Conservation (phyloP, 129 eudicot genomes). For the Apium graveolens region DNA sequence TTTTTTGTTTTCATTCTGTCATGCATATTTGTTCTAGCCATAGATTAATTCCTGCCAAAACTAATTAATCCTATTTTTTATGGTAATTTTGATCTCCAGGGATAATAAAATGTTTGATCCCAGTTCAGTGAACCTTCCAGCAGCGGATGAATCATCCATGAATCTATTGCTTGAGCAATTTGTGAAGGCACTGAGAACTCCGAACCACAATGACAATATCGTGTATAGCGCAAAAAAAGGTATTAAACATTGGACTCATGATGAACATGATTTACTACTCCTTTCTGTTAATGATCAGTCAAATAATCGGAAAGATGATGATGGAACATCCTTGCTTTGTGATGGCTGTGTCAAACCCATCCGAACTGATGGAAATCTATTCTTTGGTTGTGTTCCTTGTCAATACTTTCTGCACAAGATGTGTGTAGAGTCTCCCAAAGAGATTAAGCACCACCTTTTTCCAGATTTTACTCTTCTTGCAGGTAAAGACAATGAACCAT, state of each 20-base stretch:
- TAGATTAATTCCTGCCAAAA: neutral
- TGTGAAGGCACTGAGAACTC: neutral
- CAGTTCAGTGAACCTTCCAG: neutral
- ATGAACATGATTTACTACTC: neutral
- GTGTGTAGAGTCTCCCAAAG: neutral
- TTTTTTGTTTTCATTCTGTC: too few relatives aligned
- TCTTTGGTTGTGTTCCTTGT: neutral
- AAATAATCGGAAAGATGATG: neutral
- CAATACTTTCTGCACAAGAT: neutral
- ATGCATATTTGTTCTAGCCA: too few relatives aligned
- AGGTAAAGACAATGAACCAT: neutral
- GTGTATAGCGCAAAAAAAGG: neutral
- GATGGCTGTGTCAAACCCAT: slow-evolving; percentile 3
- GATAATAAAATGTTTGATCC: neutral
- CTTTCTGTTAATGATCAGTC: neutral
- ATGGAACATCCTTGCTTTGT: neutral
- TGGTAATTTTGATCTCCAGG: neutral
- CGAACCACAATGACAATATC: neutral
- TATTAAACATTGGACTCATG: neutral
- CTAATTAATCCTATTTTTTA: neutral
- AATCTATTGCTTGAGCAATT: neutral
- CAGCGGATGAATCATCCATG: neutral
- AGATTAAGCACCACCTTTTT: neutral
- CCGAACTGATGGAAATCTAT: neutral
- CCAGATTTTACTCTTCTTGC: neutral